Evolutionary conservation across 2,329 filamentous ascomycete species (phyloP), one percentile per base, ranked within the genome.

Genomic region (Claviceps sp.): DNA sequence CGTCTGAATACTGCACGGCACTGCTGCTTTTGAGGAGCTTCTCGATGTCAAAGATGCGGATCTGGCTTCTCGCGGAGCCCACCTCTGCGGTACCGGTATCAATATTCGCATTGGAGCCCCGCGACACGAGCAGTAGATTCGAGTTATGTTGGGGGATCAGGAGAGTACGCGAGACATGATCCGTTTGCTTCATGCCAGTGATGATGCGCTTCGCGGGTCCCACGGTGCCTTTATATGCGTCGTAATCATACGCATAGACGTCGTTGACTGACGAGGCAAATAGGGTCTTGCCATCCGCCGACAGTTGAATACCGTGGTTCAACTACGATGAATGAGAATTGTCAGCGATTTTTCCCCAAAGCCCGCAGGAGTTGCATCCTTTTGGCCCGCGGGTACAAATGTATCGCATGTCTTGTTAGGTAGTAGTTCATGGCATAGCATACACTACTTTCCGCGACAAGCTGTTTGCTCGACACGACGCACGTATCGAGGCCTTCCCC

Each of bases 91-190:
- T 73, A 13, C 65, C 56, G 55, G 54, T 65, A 58, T 85, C 80
- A 26, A 84, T 68, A 56, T 84, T 85, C 14, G 67, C 70, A 38
- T 73, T 68, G 54, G 77, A 81, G 17, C 82, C 82, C 53, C 79
- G 72, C 50, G 76, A 80, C 19, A 86, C 74, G n/a, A 87, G 61
- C 2, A 87, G 67, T 52, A 75, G 68, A 19, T 73, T 74, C 0
- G 75, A 70, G 22, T 71, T 70, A 11, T 70, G 69, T 5, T 68
- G 61, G 0, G 81, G 78, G 5, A 82, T 66, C 47, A 84, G 69
- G 2, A 87, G 68, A 0, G 82, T 86, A 30, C 83, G 72, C 1
- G 81, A 82, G 2, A 71, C 74, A 56, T 86, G 81, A 41, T 78
- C 81, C n/a, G 68, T 66, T 47, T 72, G 69, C 55, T 57, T 66